Evolutionary conservation across 2,329 filamentous ascomycete genomes (phyloP).

Genomic region (Arthrobotrys musiformis): DNA sequence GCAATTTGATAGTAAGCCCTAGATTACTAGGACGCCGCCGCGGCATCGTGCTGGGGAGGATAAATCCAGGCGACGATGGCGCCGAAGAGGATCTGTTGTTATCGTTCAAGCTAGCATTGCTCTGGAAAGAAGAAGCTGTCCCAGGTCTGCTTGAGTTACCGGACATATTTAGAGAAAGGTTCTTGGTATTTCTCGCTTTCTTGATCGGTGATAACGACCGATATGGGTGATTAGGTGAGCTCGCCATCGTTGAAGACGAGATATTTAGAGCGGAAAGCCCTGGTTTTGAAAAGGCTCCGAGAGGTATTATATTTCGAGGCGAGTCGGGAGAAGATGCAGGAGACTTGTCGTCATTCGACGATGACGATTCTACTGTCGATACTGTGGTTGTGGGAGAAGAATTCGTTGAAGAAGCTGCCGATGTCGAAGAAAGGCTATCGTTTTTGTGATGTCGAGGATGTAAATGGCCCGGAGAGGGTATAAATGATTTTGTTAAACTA

Average conservation of each 20-base stretch:
- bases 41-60: conserved; percentile 75
- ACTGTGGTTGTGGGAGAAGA: conserved; percentile 95
- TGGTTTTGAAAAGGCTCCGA: conserved; percentile 40
- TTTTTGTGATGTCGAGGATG: conserved; percentile 73
- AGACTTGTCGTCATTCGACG: conserved; percentile 87
- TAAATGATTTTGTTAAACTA: conserved; percentile 52
- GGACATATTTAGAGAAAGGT: conserved; percentile 79
- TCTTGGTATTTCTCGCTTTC: conserved; percentile 84
- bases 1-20: conserved; percentile 77
- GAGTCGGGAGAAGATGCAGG: conserved; percentile 94
- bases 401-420: conserved; percentile 83
- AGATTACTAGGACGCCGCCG: conserved; percentile 78
- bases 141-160: conserved; percentile 66
- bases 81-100: conserved; percentile 66
- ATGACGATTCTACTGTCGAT: conserved; percentile 91
- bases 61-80: conserved; percentile 79
- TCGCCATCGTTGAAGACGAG: conserved; percentile 61
- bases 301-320: conserved; percentile 76
- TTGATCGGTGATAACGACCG: conserved; percentile 65
- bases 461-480: conserved; percentile 51
- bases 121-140: conserved; percentile 65
- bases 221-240: conserved; percentile 63
- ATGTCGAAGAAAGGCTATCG: conserved; percentile 78
- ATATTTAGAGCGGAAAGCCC: conserved; percentile 71
- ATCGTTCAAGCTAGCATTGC: conserved; percentile 57